phyloP scores from a whole-genome alignment of 2,329 filamentous ascomycete genomes.

The Clarireedia paspali region DNA sequence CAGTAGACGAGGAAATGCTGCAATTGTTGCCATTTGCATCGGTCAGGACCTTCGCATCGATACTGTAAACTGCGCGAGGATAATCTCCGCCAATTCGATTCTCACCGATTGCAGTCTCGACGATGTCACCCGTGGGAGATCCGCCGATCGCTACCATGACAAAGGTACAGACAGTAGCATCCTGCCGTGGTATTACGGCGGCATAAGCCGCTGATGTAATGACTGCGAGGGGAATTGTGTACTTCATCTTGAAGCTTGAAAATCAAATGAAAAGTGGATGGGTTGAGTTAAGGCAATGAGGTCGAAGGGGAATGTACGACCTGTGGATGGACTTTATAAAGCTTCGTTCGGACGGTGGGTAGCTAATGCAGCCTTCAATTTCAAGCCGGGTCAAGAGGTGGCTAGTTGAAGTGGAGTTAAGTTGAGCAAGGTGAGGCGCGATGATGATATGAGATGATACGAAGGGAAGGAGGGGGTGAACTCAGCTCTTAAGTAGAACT shows the following conservation, averaged over 20 bases:
- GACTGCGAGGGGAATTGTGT: constrained; percentile 3
- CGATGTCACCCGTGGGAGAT: constrained; percentile 14
- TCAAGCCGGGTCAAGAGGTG: no score
- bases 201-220: constrained; percentile 13
- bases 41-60: constrained; percentile 16
- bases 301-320: no score
- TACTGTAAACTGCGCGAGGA: constrained; percentile 18
- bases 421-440: no score
- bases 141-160: constrained; percentile 17
- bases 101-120: constrained; percentile 21
- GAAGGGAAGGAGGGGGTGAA: no score
- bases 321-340: no score
- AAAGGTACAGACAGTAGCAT: constrained; percentile 20
- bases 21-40: constrained; percentile 21
- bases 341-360: no score
- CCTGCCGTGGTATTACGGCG: constrained; percentile 16
- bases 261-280: no score
- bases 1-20: constrained; percentile 16
- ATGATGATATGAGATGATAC: no score
- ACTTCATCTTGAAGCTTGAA: constrained; percentile 10
- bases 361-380: no score
- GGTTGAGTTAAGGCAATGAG: no score
- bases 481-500: no score
- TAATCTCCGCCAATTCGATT: constrained; percentile 21
- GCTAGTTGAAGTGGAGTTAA: no score